Percentiles rank a stretch among this genome's conserved stretches.
These are phyloP conservation scores for Hansenula lynferdii DNA, from an alignment of 1,139 yeast species.

Conservation along the genomic window DNA sequence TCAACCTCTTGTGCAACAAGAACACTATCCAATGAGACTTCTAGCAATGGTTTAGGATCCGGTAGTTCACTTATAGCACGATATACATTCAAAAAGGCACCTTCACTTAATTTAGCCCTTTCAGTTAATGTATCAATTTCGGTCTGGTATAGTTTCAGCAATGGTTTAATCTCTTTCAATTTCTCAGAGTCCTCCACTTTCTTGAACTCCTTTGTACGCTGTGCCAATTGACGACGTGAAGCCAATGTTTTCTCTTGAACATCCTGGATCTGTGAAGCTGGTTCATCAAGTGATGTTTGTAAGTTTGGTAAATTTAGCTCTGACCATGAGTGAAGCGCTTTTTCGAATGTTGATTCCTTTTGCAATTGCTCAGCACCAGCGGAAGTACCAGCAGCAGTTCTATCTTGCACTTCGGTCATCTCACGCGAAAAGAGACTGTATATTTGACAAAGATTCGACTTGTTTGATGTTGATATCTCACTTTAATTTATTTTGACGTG, in stretches of 20 bases:
- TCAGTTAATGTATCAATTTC: slow-evolving; percentile 82
- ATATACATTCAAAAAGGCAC: slow-evolving; percentile 68
- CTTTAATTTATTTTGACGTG: too few relatives aligned
- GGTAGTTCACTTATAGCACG: slow-evolving; percentile 84
- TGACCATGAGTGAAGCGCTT: slow-evolving; percentile 75
- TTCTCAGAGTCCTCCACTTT: slow-evolving; percentile 65
- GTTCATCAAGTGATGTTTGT: slow-evolving; percentile 69
- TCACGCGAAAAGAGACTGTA: too few relatives aligned
- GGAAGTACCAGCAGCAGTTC: too few relatives aligned
- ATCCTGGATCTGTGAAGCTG: slow-evolving; percentile 68
- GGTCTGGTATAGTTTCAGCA: slow-evolving; percentile 79
- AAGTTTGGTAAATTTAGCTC: slow-evolving; percentile 63
- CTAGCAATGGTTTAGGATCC: slow-evolving; percentile 82
- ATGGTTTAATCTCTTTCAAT: slow-evolving; percentile 54
- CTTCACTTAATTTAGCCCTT: slow-evolving; percentile 71
- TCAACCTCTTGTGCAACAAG: slow-evolving; percentile 51
- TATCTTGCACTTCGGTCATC: too few relatives aligned
- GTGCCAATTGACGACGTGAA: slow-evolving; percentile 71
- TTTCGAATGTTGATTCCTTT: slow-evolving; percentile 32
- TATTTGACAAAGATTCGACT: too few relatives aligned
- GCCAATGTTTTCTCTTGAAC: slow-evolving; percentile 63
- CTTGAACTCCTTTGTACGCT: slow-evolving; percentile 77
- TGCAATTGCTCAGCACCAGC: neutral
- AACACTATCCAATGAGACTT: slow-evolving; percentile 67
- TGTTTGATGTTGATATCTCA: too few relatives aligned